Percentiles rank a stretch among this genome's conserved stretches.
Evolutionary conservation across 345 rosid species (phyloP).

Genomic region (Pistacia vera): DNA sequence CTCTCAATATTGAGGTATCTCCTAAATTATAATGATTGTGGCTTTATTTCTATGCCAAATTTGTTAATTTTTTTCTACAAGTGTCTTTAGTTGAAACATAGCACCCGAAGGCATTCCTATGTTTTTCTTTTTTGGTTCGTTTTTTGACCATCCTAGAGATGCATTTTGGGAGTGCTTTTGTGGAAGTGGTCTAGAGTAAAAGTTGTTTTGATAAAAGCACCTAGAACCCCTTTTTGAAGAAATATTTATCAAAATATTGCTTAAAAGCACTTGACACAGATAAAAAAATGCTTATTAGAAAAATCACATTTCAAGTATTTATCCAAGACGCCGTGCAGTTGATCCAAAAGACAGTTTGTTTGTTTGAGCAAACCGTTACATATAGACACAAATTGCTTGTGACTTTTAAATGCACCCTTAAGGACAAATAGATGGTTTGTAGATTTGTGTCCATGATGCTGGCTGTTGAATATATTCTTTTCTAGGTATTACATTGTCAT

Average conservation of each 20-base stretch:
- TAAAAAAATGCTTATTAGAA: background rate
- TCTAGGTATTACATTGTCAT: background rate
- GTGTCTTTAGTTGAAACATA: background rate
- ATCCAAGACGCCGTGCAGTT: background rate
- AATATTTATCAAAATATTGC: background rate
- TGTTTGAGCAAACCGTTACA: background rate
- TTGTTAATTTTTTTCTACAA: background rate
- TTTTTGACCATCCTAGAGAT: background rate
- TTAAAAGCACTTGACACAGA: background rate
- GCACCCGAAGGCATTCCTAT: background rate
- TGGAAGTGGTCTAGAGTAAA: background rate
- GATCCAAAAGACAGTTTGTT: too few relatives aligned
- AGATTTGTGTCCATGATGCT: background rate
- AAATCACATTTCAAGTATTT: background rate
- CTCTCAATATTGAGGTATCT: slow-evolving; percentile 75
- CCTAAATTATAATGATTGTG: background rate
- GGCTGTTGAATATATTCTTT: background rate
- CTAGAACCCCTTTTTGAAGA: background rate
- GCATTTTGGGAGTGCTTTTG: background rate
- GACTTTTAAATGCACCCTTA: background rate
- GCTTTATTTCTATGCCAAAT: background rate
- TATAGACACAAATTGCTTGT: background rate
- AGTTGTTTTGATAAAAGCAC: background rate
- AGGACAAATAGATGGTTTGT: background rate
- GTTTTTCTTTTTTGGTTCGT: background rate